Base-by-base conservation (phyloP, 495 filamentous ascomycete species). In the Penicillium soppii region DNA sequence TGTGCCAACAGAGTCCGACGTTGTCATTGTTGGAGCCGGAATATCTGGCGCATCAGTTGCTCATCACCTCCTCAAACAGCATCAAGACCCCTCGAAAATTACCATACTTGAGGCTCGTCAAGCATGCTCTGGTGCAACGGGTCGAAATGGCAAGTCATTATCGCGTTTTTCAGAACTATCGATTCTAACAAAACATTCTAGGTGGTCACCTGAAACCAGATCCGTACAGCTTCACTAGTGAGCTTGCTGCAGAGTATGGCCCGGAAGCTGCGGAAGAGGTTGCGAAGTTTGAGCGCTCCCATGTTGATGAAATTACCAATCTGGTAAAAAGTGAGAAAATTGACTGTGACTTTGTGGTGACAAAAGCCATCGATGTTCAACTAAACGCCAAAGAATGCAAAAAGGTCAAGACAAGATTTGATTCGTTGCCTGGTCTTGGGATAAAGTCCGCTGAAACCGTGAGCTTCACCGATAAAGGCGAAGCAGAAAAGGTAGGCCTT, bases 61-160 rank as follows among this genome's bases (percentile, higher is more conserved):
- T 2, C 71, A 79, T 36, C 82, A 82, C 50, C 67, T 90, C 15
- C 53, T 70, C 35, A 65, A 79, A 47, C 67, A 73, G 53, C 66
- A 62, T 50, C 43, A 61, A 37, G 33, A 32, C 13, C 23, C 29
- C 2, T 46, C 50, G 15, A 55, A 45, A 0, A 69, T 90, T 3
- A 75, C 90, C 1, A 84, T 91, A 75, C 69, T 94, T 4, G 89
- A 94, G 67, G 88, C 88, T 12, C 73, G 88, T 44, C 83, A 91
- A 72, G 86, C 82, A 9, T 91, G 87, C 60, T 89, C 78, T 70
- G 88, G 89, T 6, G 89, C 89, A 26, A 91, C 89, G 5, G 88
- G 87, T 2, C 68, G 88, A 6, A 67, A 67, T 42, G 64, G 64
- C 52, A 15, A 37, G 49, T 7, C 15, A 4, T 3, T 15, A 27